A percentile compares a stretch with the other conserved stretches of the same genome.
These are phyloP conservation scores for Puccinia brachypodii DNA, from an alignment of 1,284 basidiomycete genomes.

Conservation along the genomic window DNA sequence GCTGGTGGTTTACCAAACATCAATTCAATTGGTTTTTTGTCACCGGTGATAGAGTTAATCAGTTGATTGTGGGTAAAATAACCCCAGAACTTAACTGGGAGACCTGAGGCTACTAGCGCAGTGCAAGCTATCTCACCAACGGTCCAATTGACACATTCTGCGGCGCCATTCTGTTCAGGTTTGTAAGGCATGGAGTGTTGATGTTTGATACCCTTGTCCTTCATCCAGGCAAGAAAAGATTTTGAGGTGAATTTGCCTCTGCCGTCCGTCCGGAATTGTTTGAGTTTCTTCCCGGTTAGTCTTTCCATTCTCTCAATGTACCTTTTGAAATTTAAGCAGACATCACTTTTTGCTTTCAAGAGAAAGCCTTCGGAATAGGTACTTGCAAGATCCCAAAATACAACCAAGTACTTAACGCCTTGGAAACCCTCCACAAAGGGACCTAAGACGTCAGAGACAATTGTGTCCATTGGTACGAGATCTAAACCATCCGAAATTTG, in stretches of 20 bases:
- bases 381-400: not conserved
- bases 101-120: not conserved
- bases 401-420: not conserved
- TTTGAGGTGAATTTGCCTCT: not conserved
- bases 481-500: not conserved
- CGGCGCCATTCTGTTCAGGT: conserved; percentile 48
- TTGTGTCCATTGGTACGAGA: not conserved
- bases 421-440: conserved; percentile 6
- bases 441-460: conserved; percentile 22
- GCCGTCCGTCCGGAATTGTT: conserved; percentile 24
- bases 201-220: conserved; percentile 23
- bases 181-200: conserved; percentile 16
- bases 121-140: conserved; percentile 33
- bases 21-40: conserved; percentile 8
- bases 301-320: conserved; percentile 5
- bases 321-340: not conserved
- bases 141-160: conserved; percentile 14
- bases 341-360: conserved; percentile 1
- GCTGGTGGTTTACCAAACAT: not conserved
- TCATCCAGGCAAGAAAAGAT: not conserved
- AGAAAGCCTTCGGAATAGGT: conserved; percentile 5
- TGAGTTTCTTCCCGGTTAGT: not conserved
- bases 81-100: conserved; percentile 19
- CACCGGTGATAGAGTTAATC: conserved; percentile 14
- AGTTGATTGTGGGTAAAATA: conserved; percentile 15